These are phyloP conservation scores for Starmerella tilneyi DNA, from an alignment of 805 yeast genomes.

Conservation along the genomic window DNA sequence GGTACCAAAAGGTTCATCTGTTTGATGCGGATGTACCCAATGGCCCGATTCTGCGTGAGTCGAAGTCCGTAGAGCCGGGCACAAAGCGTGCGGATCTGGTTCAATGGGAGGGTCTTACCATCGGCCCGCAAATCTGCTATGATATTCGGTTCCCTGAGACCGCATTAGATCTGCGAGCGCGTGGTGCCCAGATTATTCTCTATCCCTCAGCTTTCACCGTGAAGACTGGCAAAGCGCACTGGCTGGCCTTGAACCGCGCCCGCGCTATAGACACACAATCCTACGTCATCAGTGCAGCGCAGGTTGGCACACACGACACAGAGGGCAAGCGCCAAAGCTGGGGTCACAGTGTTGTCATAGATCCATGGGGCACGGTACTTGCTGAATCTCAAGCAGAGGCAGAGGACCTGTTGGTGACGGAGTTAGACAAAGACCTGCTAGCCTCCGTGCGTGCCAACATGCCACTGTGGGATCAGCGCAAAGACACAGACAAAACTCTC, in stretches of 20 bases:
- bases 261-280: constrained; percentile 84
- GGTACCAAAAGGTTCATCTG: constrained; percentile 78
- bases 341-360: constrained; percentile 80
- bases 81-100: constrained; percentile 56
- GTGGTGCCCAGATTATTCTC: constrained; percentile 67
- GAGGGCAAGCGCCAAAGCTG: constrained; percentile 62
- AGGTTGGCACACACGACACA: constrained; percentile 64
- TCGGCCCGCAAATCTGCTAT: constrained; percentile 63
- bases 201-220: constrained; percentile 91
- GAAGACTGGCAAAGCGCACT: constrained; percentile 84
- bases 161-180: constrained; percentile 48
- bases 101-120: constrained; percentile 69
- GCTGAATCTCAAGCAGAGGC: constrained; percentile 73
- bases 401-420: constrained; percentile 68
- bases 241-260: constrained; percentile 69
- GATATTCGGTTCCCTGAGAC: constrained; percentile 78
- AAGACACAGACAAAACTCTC: constrained; percentile 1
- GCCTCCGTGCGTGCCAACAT: constrained; percentile 51
- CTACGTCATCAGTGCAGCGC: constrained; percentile 83
- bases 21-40: constrained; percentile 75
- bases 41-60: constrained; percentile 74
- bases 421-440: constrained; percentile 51
- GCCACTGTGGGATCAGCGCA: constrained; percentile 57
- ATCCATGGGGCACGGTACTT: constrained; percentile 80
- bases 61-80: constrained; percentile 77